A percentile compares a stretch with the other conserved stretches of the same genome.
Evolutionary conservation across 1,139 yeast genomes (phyloP).

Genomic region (Hemisphaericaspora xylanilytica): DNA sequence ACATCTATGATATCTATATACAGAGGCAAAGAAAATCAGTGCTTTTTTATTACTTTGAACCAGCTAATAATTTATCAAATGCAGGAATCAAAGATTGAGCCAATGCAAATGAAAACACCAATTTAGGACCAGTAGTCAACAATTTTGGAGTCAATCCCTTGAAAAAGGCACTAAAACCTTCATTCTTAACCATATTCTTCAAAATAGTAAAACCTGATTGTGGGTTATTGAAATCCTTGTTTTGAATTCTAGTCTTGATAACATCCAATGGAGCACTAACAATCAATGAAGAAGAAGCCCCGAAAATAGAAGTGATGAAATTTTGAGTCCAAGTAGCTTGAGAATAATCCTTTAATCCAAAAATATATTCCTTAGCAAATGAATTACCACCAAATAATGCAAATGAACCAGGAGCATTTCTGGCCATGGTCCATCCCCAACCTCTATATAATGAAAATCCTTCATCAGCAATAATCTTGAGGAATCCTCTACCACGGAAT

Average conservation of each 20-base stretch:
- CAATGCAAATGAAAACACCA: slow-evolving; percentile 93
- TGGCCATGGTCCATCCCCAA: slow-evolving; percentile 99
- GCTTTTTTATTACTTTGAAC: slow-evolving; percentile 19
- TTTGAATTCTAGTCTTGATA: slow-evolving; percentile 97
- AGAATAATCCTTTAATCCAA: slow-evolving; percentile 81
- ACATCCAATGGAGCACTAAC: slow-evolving; percentile 98
- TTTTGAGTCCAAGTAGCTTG: slow-evolving; percentile 94
- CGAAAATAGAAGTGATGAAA: slow-evolving; percentile 92
- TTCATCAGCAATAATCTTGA: slow-evolving; percentile 82
- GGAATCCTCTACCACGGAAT: slow-evolving; percentile 94
- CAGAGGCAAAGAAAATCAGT: too few relatives aligned
- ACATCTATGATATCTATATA: too few relatives aligned
- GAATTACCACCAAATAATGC: slow-evolving; percentile 98
- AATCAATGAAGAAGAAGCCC: slow-evolving; percentile 95
- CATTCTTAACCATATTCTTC: slow-evolving; percentile 89
- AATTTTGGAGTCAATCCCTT: slow-evolving; percentile 96
- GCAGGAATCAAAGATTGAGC: slow-evolving; percentile 97
- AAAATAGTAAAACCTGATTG: slow-evolving; percentile 90
- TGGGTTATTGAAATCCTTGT: slow-evolving; percentile 92
- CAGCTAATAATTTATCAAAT: slow-evolving; percentile 63
- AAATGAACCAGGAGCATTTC: slow-evolving; percentile 98
- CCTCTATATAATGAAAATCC: slow-evolving; percentile 95
- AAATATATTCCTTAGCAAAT: slow-evolving; percentile 93
- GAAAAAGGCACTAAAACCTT: slow-evolving; percentile 88
- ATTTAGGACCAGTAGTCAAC: slow-evolving; percentile 96